Evolutionary conservation across 306 rosid species (phyloP).

Genomic region (Prunus mongolica): DNA sequence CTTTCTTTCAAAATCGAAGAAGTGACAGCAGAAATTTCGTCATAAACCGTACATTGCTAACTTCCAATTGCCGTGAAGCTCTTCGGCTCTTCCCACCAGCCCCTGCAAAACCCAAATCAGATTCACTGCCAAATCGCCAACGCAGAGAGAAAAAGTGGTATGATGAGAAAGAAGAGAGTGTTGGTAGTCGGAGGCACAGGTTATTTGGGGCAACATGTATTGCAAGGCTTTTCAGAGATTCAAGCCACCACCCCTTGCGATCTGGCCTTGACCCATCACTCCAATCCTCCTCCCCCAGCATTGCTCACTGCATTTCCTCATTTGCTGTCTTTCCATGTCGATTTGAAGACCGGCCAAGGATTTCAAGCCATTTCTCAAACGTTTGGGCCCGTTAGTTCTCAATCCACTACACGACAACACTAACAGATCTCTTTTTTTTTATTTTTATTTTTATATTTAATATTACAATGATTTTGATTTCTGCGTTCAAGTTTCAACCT

Average conservation of each 20-base stretch:
- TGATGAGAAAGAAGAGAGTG: slow-evolving; percentile 51
- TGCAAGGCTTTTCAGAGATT: slow-evolving; percentile 43
- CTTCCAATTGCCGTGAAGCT: not conserved
- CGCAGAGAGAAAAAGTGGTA: not conserved
- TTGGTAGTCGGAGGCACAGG: slow-evolving; percentile 91
- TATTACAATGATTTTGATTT: slow-evolving; percentile 16
- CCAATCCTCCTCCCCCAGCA: slow-evolving; percentile 50
- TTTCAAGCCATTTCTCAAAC: slow-evolving; percentile 55
- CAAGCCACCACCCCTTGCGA: slow-evolving; percentile 29
- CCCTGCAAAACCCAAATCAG: not conserved
- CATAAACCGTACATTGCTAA: not conserved
- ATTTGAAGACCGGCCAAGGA: slow-evolving; percentile 73
- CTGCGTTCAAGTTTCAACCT: slow-evolving; percentile 2
- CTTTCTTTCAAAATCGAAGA: not conserved
- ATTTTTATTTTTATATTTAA: not conserved
- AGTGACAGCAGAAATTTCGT: slow-evolving; percentile 6
- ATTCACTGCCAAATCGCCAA: not conserved
- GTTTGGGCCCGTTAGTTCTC: slow-evolving; percentile 66
- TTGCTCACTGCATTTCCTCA: slow-evolving; percentile 48
- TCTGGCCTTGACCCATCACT: slow-evolving; percentile 69
- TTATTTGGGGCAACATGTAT: slow-evolving; percentile 86
- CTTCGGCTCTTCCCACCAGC: no score
- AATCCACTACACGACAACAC: not conserved
- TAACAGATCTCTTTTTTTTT: not conserved
- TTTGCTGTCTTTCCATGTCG: slow-evolving; percentile 53